Evolutionary conservation across 805 yeast species (phyloP).

Genomic region (Nakazawaea pomicola): DNA sequence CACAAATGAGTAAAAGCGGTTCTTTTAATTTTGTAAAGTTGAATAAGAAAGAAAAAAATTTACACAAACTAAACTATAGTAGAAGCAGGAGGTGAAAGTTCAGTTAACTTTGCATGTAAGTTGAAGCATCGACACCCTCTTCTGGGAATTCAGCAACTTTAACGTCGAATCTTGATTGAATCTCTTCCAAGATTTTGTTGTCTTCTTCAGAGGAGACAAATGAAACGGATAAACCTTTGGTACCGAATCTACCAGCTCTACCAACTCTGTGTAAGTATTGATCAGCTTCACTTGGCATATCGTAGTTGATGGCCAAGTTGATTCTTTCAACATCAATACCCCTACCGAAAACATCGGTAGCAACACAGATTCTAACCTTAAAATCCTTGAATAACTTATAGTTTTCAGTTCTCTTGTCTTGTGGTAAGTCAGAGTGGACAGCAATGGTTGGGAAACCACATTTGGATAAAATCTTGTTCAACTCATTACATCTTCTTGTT

Average conservation of each 20-base stretch:
- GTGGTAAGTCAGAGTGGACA: constrained; percentile 92
- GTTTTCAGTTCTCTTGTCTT: constrained; percentile 96
- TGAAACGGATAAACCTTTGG: constrained; percentile 95
- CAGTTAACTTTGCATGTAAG: constrained; percentile 93
- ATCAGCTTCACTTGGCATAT: constrained; percentile 93
- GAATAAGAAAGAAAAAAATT: background rate
- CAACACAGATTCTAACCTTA: constrained; percentile 97
- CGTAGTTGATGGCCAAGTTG: constrained; percentile 96
- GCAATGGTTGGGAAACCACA: constrained; percentile 97
- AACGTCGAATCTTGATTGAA: constrained; percentile 96
- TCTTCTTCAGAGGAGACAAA: constrained; percentile 84
- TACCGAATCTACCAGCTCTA: constrained; percentile 99
- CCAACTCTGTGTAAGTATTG: constrained; percentile 99
- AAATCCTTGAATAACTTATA: constrained; percentile 96
- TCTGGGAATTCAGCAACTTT: constrained; percentile 93
- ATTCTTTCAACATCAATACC: constrained; percentile 99
- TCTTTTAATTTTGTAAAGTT: background rate
- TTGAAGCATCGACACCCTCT: constrained; percentile 95
- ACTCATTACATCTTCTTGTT: constrained; percentile 85
- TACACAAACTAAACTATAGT: background rate
- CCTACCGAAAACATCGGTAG: constrained; percentile 98
- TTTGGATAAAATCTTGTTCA: constrained; percentile 82
- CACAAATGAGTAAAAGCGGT: background rate
- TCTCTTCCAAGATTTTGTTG: constrained; percentile 82
- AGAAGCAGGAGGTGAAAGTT: background rate